These are phyloP conservation scores for Decorospora gaudefroyi DNA, from an alignment of 2,329 filamentous ascomycete genomes.

Conservation along the genomic window DNA sequence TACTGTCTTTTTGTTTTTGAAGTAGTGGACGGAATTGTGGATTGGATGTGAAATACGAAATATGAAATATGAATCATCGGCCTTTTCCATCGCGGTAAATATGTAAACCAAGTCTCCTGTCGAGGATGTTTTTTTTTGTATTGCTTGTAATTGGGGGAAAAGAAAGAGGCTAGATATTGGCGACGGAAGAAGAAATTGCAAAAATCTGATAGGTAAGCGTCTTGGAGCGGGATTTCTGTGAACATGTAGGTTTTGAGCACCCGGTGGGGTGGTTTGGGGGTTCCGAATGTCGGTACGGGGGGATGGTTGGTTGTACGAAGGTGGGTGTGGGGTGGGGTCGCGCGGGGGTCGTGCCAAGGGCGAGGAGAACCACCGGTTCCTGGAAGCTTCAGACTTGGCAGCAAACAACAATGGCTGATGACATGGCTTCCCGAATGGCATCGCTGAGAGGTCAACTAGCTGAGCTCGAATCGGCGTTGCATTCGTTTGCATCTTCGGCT, in stretches of 20 bases:
- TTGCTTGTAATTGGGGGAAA: background rate
- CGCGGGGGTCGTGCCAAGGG: conserved; percentile 3
- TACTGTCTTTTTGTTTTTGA: no score
- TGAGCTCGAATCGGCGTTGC: conserved; percentile 40
- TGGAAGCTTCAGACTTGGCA: background rate
- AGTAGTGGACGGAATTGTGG: no score
- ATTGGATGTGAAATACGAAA: no score
- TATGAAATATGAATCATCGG: no score
- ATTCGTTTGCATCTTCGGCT: conserved; percentile 39
- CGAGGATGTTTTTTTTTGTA: background rate
- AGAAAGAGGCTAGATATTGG: background rate
- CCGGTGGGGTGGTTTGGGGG: no score
- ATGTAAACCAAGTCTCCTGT: background rate
- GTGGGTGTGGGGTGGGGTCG: background rate
- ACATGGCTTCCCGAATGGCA: conserved; percentile 39
- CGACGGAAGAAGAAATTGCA: background rate
- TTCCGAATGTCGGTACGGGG: no score
- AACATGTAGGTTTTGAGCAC: no score
- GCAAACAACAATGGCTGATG: conserved; percentile 17
- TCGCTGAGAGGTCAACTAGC: conserved; percentile 37
- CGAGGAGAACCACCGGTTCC: conserved; percentile 1
- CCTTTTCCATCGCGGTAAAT: no score
- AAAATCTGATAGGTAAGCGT: background rate
- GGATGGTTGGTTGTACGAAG: background rate
- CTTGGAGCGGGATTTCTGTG: no score